Evolutionary conservation across 1,139 yeast species (phyloP).

Genomic region (Candida frijolesensis): DNA sequence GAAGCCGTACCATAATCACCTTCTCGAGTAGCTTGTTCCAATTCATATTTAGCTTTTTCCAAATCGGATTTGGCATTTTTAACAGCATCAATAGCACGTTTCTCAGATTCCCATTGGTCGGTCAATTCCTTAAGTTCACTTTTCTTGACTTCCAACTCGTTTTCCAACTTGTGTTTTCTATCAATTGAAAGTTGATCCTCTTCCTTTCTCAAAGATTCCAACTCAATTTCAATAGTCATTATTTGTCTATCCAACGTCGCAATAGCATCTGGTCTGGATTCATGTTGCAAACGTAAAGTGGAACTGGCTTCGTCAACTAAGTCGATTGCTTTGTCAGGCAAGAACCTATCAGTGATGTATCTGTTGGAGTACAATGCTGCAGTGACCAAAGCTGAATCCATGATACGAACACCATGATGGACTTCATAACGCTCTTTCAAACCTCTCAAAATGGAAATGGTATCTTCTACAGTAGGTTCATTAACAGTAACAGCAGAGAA

Average conservation of each 20-base stretch:
- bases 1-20: constrained; percentile 91
- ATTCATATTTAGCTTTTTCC: constrained; percentile 80
- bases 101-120: constrained; percentile 84
- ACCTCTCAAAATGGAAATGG: constrained; percentile 90
- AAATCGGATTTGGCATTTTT: constrained; percentile 78
- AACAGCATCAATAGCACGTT: constrained; percentile 68
- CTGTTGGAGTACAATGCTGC: constrained; percentile 91
- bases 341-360: constrained; percentile 85
- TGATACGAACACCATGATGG: constrained; percentile 96
- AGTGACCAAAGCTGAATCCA: constrained; percentile 90
- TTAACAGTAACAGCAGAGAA: constrained; percentile 85
- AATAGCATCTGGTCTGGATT: constrained; percentile 93
- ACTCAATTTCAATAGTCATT: constrained; percentile 92
- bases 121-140: constrained; percentile 71
- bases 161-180: constrained; percentile 65
- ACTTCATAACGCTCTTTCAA: constrained; percentile 93
- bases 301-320: constrained; percentile 97
- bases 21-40: constrained; percentile 79
- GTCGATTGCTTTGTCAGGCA: constrained; percentile 97
- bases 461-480: constrained; percentile 92
- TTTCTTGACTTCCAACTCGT: constrained; percentile 62
- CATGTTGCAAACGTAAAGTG: constrained; percentile 90
- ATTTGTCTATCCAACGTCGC: constrained; percentile 85
- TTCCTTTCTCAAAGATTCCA: constrained; percentile 90
- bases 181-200: constrained; percentile 83